Base-by-base conservation (phyloP, 148 eudicot species). In the Nepenthes gracilis region DNA sequence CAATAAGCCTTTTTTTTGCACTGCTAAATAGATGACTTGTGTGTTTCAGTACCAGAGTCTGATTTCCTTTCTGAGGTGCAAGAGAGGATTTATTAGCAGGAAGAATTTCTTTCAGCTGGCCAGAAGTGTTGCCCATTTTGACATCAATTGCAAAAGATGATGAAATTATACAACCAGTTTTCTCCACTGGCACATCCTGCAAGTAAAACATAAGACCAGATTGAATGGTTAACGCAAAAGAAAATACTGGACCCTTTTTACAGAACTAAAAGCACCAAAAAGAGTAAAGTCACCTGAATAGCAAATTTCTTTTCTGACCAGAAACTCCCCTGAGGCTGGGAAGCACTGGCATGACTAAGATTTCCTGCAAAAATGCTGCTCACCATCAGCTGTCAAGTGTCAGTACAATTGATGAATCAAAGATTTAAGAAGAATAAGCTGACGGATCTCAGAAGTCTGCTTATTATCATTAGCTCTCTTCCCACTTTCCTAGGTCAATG, bases 81-180 rank as follows among this genome's bases (percentile, higher is more conserved):
- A 83, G 75, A 59, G 76, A 70, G 60, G 92, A 85, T 45, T 83
- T 81, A 67, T 92, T 92, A 60, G 98, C 98, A 74, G 96, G 98
- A 77, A 66, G 73, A 70, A 92, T 60, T 58, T 77, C 77, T 61
- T 37, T 64, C 65, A 77, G 64, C 49, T 61, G 69, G 34, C 65
- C 58, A 58, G 68, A 65, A 59, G 61, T 53, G 55, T 65, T 75
- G 60, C 67, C 67, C 48, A 43, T 72, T 65, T 75, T 81, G 32
- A 53, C 70, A 52, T 45, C 75, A 59, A 64, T 62, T 13, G 58
- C 54, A 65, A 78, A 70, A 59, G 83, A 69, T 12, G 71, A 57
- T 49, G 74, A 67, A 63, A 70, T 66, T 33, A 58, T 43, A 63
- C 67, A 71, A 53, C 72, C 33, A 56, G 63, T 72, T 54, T 64